A percentile compares a stretch with the other conserved stretches of the same genome.
phyloP scores from a whole-genome alignment of 2,329 filamentous ascomycete species.

The Mycosphaerella sp. region DNA sequence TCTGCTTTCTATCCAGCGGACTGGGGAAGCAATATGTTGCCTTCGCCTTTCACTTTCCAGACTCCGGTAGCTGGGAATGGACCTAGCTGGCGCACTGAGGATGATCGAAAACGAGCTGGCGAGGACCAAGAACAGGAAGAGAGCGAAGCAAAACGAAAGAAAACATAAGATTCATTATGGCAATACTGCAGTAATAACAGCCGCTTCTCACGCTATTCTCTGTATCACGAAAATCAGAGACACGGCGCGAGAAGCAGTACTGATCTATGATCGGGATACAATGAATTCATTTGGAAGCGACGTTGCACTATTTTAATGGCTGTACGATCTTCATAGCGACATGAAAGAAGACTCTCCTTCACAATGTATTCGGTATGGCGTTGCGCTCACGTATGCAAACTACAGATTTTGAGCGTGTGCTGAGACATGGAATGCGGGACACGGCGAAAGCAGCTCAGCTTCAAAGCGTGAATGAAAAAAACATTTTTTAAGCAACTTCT shows the following conservation, averaged over 20 bases:
- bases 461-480: not conserved
- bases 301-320: not conserved
- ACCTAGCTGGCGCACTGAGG: conserved; percentile 40
- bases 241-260: not conserved
- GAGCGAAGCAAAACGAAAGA: conserved; percentile 24
- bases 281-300: not conserved
- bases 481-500: no score
- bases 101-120: conserved; percentile 24
- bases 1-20: conserved; percentile 80
- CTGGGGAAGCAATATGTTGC: conserved; percentile 76
- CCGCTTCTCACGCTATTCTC: not conserved
- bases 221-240: not conserved
- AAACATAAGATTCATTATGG: conserved; percentile 9
- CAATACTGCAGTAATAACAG: not conserved
- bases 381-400: not conserved
- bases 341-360: not conserved
- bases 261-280: not conserved
- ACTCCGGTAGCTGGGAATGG: conserved; percentile 58
- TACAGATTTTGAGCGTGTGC: no score
- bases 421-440: not conserved
- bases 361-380: not conserved
- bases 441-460: not conserved
- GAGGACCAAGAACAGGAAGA: conserved; percentile 26
- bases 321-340: not conserved
- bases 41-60: conserved; percentile 86